Evolutionary conservation across 805 yeast species (phyloP), one percentile per base, ranked within the genome.

Genomic region (Sugiyamaella floridensis): DNA sequence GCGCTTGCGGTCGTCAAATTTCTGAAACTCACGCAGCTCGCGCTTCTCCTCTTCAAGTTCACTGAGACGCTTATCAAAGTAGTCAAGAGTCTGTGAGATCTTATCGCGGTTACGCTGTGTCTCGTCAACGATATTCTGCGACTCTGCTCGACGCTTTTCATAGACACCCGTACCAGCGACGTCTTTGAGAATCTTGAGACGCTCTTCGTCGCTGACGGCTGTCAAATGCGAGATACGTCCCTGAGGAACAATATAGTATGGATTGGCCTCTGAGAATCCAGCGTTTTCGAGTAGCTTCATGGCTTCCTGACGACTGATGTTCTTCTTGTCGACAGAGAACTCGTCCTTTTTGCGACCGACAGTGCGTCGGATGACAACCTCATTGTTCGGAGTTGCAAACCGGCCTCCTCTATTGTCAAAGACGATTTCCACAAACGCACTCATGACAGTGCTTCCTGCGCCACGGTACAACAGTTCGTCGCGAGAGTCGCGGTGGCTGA

Each of bases 191-290:
- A 90, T 71, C 37, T 79, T 76, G 49, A 92, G 73, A 55, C 97
- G 78, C 63, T 90, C 97, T 2, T 79, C 64, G 64, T 89, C 97
- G 60, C 86, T 86, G 0, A 97, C 92, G 63, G 89, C 89, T 0
- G 98, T 92, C 54, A 93, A 74, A 0, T 86, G 77, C 0, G 96
- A 85, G 60, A 93, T 88, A 60, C 87, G 77, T 18, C 99, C 99
- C 69, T 93, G 99, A 0, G 99, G 98, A 4, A 93, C 98, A 60
- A 93, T 92, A 66, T 92, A 92, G 68, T 90, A 92, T 0, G 97
- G 97, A 58, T 89, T 90, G 5, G 89, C 81, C 55, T 86, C 77
- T 0, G 96, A 86, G 63, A 93, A 89, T 0, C 99, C 99, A 0
- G 96, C 96, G 62, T 87, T 83, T 66, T 92, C 97, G 40, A 90